These are phyloP conservation scores for Pyrrhoderma lamaoense DNA, from an alignment of 1,284 basidiomycete species.

Conservation along the genomic window DNA sequence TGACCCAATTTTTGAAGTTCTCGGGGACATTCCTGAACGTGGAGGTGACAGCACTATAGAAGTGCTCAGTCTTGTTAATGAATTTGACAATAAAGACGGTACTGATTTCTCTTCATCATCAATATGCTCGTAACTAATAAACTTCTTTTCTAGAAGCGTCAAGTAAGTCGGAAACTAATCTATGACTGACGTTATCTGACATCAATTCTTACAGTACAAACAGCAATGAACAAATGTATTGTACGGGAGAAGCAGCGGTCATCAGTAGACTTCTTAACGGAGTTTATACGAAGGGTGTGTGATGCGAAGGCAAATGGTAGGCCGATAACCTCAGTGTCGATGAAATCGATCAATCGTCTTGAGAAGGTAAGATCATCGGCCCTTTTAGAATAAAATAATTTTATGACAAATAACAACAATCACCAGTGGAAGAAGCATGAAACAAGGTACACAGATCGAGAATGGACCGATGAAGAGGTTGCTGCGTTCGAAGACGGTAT, in stretches of 20 bases:
- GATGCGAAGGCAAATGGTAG: constrained; percentile 49
- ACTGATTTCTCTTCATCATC: constrained; percentile 20
- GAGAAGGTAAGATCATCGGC: constrained; percentile 45
- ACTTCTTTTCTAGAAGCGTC: constrained; percentile 45
- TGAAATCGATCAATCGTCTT: constrained; percentile 46
- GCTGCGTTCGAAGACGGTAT: constrained; percentile 74
- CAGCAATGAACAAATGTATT: constrained; percentile 40
- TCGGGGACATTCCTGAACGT: constrained; percentile 42
- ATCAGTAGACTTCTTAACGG: constrained; percentile 73
- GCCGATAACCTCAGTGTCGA: constrained; percentile 51
- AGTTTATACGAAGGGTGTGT: constrained; percentile 60
- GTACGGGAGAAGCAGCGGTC: constrained; percentile 40
- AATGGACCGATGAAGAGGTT: constrained; percentile 67
- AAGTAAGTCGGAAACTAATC: constrained; percentile 24
- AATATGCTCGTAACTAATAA: constrained; percentile 22
- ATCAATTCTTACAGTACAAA: constrained; percentile 17
- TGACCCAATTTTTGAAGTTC: too few relatives aligned
- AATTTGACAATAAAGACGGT: constrained; percentile 62
- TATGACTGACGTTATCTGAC: background rate
- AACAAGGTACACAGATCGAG: constrained; percentile 56
- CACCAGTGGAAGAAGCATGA: constrained; percentile 69
- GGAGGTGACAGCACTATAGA: constrained; percentile 73
- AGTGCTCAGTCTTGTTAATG: constrained; percentile 54
- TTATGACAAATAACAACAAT: constrained; percentile 12
- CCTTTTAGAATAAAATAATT: background rate